Evolutionary conservation across 1,284 basidiomycete genomes (phyloP).

Genomic region (Serendipita sp.): DNA sequence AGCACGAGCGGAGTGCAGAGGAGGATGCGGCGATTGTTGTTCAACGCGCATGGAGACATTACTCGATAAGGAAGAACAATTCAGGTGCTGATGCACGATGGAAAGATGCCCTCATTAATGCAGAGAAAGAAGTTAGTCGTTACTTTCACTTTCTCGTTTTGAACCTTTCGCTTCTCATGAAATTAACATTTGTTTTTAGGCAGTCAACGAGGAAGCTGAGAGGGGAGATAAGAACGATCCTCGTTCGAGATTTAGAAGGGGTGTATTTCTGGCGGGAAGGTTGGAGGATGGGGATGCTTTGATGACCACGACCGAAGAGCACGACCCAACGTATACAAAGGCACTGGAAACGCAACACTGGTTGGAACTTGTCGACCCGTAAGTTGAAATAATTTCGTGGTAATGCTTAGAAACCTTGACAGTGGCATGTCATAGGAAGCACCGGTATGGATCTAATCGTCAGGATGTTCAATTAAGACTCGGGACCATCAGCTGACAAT

Average conservation of each 20-base stretch:
- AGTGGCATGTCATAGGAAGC: constrained; percentile 30
- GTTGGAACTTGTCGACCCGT: constrained; percentile 54
- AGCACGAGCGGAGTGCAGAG: neutral
- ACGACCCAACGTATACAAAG: constrained; percentile 27
- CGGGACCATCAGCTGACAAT: too few relatives aligned
- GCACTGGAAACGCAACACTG: constrained; percentile 45
- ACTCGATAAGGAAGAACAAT: constrained; percentile 17
- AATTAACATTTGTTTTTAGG: neutral
- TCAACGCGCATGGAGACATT: constrained; percentile 22
- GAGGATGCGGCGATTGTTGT: constrained; percentile 19
- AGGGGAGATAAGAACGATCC: constrained; percentile 31
- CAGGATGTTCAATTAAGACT: constrained; percentile 18
- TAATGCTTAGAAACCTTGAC: neutral
- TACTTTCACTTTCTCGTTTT: too few relatives aligned
- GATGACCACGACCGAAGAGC: constrained; percentile 18
- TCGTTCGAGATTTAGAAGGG: constrained; percentile 33
- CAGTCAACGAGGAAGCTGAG: constrained; percentile 30
- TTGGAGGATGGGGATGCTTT: constrained; percentile 32
- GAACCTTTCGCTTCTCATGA: neutral
- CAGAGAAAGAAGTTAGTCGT: constrained; percentile 27
- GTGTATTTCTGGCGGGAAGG: constrained; percentile 27
- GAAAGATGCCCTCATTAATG: constrained; percentile 29
- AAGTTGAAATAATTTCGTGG: constrained; percentile 12
- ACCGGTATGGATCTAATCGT: constrained; percentile 54
- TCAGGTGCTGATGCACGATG: constrained; percentile 28